These are phyloP conservation scores for Suillus americanus DNA, from an alignment of 768 basidiomycete species.

Conservation along the genomic window DNA sequence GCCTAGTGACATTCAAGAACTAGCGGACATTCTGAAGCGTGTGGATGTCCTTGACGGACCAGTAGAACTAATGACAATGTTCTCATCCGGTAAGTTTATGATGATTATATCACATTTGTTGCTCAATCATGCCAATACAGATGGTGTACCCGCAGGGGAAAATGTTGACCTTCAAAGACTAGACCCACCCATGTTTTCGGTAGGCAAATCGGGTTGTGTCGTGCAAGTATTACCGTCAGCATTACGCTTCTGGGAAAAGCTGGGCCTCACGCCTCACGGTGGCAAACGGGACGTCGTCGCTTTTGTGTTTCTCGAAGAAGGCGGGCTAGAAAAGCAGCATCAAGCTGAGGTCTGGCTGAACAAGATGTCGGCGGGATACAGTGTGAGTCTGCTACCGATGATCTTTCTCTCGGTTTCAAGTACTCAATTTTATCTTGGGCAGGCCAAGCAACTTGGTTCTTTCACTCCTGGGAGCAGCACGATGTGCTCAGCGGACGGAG, in stretches of 20 bases:
- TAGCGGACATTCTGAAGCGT: constrained; percentile 37
- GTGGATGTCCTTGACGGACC: constrained; percentile 40
- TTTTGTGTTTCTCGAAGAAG: constrained; percentile 70
- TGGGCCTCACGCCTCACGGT: constrained; percentile 67
- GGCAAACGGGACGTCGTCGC: constrained; percentile 71
- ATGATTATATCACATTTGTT: constrained; percentile 3
- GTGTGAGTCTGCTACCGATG: constrained; percentile 41
- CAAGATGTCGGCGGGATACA: constrained; percentile 52
- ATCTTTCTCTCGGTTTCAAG: constrained; percentile 5
- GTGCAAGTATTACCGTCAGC: constrained; percentile 72
- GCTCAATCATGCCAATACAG: constrained; percentile 2
- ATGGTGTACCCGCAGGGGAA: constrained; percentile 5
- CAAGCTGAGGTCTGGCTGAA: constrained; percentile 62
- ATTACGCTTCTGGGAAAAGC: constrained; percentile 83
- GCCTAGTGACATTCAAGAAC: constrained; percentile 53
- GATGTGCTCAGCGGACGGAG: constrained; percentile 49
- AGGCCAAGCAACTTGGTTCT: constrained; percentile 64
- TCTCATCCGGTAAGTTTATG: constrained; percentile 35
- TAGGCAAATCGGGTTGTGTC: constrained; percentile 66
- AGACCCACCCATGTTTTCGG: constrained; percentile 57
- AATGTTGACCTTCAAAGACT: constrained; percentile 30
- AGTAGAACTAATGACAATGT: constrained; percentile 44
- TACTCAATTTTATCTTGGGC: constrained; percentile 13
- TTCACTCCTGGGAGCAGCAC: constrained; percentile 53
- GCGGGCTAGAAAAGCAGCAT: constrained; percentile 43